phyloP scores from a whole-genome alignment of 2,329 filamentous ascomycete genomes.

The Colletotrichum simmondsii region DNA sequence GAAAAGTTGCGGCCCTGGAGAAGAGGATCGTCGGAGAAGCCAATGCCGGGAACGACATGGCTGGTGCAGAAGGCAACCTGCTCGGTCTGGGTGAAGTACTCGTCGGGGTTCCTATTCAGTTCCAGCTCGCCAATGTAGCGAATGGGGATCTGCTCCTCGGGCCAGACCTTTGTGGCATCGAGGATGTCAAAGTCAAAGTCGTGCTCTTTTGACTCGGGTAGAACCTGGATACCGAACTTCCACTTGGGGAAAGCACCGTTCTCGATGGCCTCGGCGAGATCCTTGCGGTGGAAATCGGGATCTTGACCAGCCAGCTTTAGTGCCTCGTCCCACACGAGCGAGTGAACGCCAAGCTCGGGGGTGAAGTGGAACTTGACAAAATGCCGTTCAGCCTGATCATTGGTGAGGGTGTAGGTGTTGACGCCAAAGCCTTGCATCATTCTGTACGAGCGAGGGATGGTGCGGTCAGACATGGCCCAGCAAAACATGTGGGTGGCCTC shows the following conservation, averaged over 20 bases:
- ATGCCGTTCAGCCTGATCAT: slow-evolving; percentile 73
- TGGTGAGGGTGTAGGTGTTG: slow-evolving; percentile 79
- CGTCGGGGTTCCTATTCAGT: slow-evolving; percentile 82
- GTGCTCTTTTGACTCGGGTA: slow-evolving; percentile 77
- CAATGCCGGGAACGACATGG: slow-evolving; percentile 82
- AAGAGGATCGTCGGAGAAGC: slow-evolving; percentile 80
- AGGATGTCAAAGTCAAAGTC: slow-evolving; percentile 89
- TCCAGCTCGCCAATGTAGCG: slow-evolving; percentile 83
- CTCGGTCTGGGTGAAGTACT: slow-evolving; percentile 86
- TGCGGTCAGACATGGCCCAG: slow-evolving; percentile 82
- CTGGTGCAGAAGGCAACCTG: slow-evolving; percentile 86
- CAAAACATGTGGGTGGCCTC: slow-evolving; percentile 84
- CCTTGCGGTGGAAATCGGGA: slow-evolving; percentile 85
- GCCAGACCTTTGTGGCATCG: slow-evolving; percentile 88
- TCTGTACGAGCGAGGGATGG: slow-evolving; percentile 78
- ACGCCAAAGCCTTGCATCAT: slow-evolving; percentile 92
- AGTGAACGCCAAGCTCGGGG: slow-evolving; percentile 79
- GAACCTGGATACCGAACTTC: slow-evolving; percentile 85
- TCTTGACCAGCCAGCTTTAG: slow-evolving; percentile 80
- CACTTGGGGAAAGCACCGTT: slow-evolving; percentile 78
- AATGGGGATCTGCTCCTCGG: slow-evolving; percentile 79
- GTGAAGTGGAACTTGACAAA: slow-evolving; percentile 86
- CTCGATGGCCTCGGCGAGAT: slow-evolving; percentile 79
- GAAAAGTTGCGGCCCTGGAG: slow-evolving; percentile 78
- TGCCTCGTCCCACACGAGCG: slow-evolving; percentile 83